phyloP scores from a whole-genome alignment of 148 eudicot species.

The Rhododendron kiyosumense region DNA sequence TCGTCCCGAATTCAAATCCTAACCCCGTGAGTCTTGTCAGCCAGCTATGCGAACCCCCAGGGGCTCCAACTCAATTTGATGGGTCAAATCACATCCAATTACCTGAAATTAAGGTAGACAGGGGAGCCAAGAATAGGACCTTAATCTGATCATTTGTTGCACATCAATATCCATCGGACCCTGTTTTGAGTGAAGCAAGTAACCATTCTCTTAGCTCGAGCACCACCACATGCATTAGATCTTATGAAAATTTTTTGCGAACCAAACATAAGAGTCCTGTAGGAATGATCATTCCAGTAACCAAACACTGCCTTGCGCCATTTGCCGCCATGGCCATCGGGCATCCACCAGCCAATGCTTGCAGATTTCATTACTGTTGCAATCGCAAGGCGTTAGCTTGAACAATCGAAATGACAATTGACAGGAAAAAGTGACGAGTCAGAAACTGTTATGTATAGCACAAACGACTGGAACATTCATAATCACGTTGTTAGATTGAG shows the following conservation, averaged over 20 bases:
- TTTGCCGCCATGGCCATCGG: background rate
- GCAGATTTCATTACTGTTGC: background rate
- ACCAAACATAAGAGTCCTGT: background rate
- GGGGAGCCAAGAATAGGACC: background rate
- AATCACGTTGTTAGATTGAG: too few species aligned
- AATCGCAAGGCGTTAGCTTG: background rate
- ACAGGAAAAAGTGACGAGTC: too few species aligned
- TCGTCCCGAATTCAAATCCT: background rate
- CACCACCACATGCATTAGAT: background rate
- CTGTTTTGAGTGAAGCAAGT: background rate
- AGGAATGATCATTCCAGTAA: background rate
- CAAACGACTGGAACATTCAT: too few species aligned
- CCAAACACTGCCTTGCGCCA: background rate
- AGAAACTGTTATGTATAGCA: too few species aligned
- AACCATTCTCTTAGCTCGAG: background rate
- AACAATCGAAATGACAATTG: too few species aligned
- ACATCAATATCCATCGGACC: background rate
- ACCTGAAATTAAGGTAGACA: conserved; percentile 4
- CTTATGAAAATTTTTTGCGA: background rate
- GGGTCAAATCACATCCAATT: background rate
- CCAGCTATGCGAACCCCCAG: background rate
- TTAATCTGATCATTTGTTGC: background rate
- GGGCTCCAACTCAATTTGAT: background rate
- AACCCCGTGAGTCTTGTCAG: background rate
- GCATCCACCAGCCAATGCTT: background rate